Conservation (phyloP, 169 alveolate species). For the Plasmodium vivax region DNA sequence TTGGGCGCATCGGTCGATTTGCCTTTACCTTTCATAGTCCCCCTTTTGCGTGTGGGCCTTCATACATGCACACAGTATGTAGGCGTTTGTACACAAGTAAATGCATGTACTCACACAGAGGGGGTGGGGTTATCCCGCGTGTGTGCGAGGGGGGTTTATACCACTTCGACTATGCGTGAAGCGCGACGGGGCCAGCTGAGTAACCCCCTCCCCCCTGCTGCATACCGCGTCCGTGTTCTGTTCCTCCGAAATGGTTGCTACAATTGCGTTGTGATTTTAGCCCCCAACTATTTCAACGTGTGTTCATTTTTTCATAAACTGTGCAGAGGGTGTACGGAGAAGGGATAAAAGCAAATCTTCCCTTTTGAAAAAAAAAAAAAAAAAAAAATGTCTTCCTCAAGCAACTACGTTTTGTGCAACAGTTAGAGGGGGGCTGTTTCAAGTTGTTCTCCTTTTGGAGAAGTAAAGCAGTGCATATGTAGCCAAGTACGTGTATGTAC, state of each 20-base stretch:
- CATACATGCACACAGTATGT: not conserved
- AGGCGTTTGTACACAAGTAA: too few species aligned
- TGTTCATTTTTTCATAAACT: not conserved
- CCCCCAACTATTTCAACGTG: not conserved
- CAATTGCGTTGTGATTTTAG: not conserved
- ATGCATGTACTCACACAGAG: not conserved
- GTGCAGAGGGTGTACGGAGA: not conserved
- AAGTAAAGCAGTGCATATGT: not conserved
- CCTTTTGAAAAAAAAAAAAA: not conserved
- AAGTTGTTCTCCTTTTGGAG: not conserved
- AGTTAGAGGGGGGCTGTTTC: not conserved
- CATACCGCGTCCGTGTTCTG: not conserved
- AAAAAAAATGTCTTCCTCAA: not conserved
- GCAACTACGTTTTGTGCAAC: not conserved
- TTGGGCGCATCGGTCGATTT: conserved; percentile 1
- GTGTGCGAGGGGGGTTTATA: not conserved
- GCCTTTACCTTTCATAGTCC: conserved; percentile 3
- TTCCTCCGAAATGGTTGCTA: not conserved
- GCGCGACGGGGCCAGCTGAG: not conserved
- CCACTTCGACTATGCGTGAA: not conserved
- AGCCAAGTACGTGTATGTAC: not conserved
- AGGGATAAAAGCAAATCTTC: not conserved
- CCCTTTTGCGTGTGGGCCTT: not conserved
- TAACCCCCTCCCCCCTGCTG: not conserved
- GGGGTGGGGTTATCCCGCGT: not conserved